Conservation (phyloP, 306 rosid species). For the Leucaena leucocephala region DNA sequence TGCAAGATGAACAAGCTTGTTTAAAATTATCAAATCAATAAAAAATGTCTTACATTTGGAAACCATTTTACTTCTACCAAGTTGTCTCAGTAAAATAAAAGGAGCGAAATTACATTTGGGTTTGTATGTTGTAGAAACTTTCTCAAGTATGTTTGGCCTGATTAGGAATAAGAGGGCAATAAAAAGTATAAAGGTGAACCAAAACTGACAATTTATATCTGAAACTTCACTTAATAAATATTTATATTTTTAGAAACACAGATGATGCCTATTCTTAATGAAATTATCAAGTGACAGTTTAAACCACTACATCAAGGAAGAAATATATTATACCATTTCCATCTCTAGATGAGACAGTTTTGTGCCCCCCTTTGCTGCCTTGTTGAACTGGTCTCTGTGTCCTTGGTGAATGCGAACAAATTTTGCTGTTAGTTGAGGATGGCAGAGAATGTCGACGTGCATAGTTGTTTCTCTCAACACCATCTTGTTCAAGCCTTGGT, state of each 20-base stretch:
- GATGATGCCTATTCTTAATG: neutral
- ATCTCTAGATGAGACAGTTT: slow-evolving; percentile 53
- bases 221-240: neutral
- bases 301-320: slow-evolving; percentile 23
- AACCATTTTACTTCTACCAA: slow-evolving; percentile 12
- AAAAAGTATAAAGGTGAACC: neutral
- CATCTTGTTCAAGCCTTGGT: slow-evolving; percentile 77
- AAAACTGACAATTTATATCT: neutral
- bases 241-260: neutral
- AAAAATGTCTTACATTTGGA: neutral
- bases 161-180: neutral
- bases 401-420: slow-evolving; percentile 90
- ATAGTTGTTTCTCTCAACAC: slow-evolving; percentile 55
- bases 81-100: neutral
- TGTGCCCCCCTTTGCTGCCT: slow-evolving; percentile 73
- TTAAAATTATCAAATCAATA: slow-evolving; percentile 13
- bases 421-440: slow-evolving; percentile 69
- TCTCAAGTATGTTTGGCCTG: slow-evolving; percentile 1
- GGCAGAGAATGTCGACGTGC: slow-evolving; percentile 89
- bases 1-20: slow-evolving; percentile 45
- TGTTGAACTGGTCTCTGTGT: slow-evolving; percentile 75
- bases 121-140: neutral
- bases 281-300: neutral
- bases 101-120: neutral
- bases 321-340: slow-evolving; percentile 69